Base-by-base conservation (phyloP, 2,329 filamentous ascomycete genomes). In the Diaporthe longicolla region DNA sequence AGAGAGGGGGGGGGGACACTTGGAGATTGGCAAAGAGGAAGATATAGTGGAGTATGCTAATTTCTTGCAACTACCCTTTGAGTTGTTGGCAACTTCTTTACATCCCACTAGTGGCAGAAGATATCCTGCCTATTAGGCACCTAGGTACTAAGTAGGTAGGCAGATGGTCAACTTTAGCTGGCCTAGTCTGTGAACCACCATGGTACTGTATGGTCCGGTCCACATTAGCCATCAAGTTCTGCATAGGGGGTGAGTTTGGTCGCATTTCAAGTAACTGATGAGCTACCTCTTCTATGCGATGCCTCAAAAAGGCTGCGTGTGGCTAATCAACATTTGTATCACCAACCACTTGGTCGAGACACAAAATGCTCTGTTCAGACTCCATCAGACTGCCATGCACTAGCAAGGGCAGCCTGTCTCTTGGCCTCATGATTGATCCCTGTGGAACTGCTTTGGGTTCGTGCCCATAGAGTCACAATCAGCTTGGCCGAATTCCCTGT, bases 301-400 rank as follows among this genome's bases (percentile, higher is more conserved):
- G 43, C 54, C 71, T 72, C 37, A 37, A 32, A 50, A 71, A 61
- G 74, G 59, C 66, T 73, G 35, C 52, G 58, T 73, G 55, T 29
- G 48, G 52, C 59, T 32, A 61, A 55, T 54, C 63, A 32, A 50
- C 68, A 40, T 54, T 48, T 61, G n/a, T 61, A 54, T 76, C 77
- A 48, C 61, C 73, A 71, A 77, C 79, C 79, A 81, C 79, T 81
- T 81, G 79, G 77, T 76, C 63, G 76, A 58, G 74, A 77, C 74
- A 71, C 66, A 71, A 7, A 17, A 76, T 77, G 72, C 74, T 72
- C 65, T 63, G 29, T 63, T 70, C 74, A 57, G 24, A 73, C 57
- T 58, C 26, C 24, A 29, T 65, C 61, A 58, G 61, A 45, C 74
- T 54, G 76, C 77, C 80, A 79, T 79, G 79, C 80, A 81, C 80